These are phyloP conservation scores for Nemania bipapillata DNA, from an alignment of 2,329 filamentous ascomycete species.

Conservation along the genomic window DNA sequence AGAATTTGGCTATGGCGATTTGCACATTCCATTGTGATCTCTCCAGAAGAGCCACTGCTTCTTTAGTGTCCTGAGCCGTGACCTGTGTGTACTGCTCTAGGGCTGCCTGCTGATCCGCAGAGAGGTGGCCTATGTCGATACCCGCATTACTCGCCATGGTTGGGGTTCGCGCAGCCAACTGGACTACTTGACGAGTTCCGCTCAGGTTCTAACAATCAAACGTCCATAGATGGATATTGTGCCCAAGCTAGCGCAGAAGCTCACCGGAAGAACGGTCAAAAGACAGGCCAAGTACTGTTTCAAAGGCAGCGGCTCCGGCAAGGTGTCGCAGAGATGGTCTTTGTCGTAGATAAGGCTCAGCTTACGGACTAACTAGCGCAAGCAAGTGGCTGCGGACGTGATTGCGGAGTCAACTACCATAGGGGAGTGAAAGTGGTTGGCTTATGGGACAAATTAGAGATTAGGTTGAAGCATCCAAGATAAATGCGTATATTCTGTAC, in stretches of 20 bases:
- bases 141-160: slow-evolving; percentile 59
- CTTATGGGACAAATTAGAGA: not conserved
- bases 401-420: not conserved
- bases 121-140: slow-evolving; percentile 75
- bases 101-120: slow-evolving; percentile 79
- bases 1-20: slow-evolving; percentile 97
- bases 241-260: not conserved
- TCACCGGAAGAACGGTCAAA: not conserved
- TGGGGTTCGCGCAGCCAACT: not conserved
- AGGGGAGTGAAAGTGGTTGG: not conserved
- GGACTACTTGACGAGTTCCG: slow-evolving; percentile 3
- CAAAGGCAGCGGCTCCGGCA: not conserved
- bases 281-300: not conserved
- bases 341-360: not conserved
- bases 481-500: too few species aligned
- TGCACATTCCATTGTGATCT: slow-evolving; percentile 97
- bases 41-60: slow-evolving; percentile 81
- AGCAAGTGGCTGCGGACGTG: not conserved
- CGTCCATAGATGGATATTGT: slow-evolving; percentile 18
- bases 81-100: slow-evolving; percentile 89
- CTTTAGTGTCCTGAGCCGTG: slow-evolving; percentile 81
- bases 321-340: not conserved
- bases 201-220: not conserved
- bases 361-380: not conserved
- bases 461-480: not conserved